A percentile compares a stretch with the other conserved stretches of the same genome.
Evolutionary conservation across 768 basidiomycete genomes (phyloP).

Genomic region (Auricularia sp.): DNA sequence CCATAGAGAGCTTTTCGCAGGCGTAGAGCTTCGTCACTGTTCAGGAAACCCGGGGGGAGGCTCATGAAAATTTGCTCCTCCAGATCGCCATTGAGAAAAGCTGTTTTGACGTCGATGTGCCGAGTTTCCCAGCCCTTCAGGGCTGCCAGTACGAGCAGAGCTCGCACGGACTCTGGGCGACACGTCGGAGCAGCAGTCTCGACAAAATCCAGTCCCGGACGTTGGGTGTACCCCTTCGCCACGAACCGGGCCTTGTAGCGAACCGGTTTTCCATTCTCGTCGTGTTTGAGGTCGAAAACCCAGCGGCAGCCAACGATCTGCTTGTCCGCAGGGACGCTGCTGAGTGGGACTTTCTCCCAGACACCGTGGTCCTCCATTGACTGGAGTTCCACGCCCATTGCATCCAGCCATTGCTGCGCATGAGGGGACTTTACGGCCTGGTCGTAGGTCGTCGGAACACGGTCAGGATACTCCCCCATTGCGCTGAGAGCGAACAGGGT

Average conservation of each 20-base stretch:
- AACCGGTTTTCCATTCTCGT: neutral
- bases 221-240: constrained; percentile 8
- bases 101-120: constrained; percentile 6
- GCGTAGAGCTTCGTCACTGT: too few species aligned
- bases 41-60: neutral
- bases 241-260: constrained; percentile 5
- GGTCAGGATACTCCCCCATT: too few species aligned
- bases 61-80: constrained; percentile 5
- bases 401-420: too few species aligned
- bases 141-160: neutral
- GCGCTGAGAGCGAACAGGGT: too few species aligned
- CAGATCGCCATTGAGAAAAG: constrained; percentile 4
- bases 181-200: too few species aligned
- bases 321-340: too few species aligned
- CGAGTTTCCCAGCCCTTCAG: neutral
- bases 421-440: too few species aligned
- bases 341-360: neutral
- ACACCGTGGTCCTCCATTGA: constrained; percentile 5
- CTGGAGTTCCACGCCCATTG: neutral
- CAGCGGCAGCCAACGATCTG: too few species aligned
- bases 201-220: constrained; percentile 3
- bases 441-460: too few species aligned
- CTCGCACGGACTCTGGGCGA: constrained; percentile 1
- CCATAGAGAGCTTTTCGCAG: too few species aligned
- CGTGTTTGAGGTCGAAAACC: neutral